These are phyloP conservation scores for Tilletia setariae DNA, from an alignment of 1,284 basidiomycete genomes.

Conservation along the genomic window DNA sequence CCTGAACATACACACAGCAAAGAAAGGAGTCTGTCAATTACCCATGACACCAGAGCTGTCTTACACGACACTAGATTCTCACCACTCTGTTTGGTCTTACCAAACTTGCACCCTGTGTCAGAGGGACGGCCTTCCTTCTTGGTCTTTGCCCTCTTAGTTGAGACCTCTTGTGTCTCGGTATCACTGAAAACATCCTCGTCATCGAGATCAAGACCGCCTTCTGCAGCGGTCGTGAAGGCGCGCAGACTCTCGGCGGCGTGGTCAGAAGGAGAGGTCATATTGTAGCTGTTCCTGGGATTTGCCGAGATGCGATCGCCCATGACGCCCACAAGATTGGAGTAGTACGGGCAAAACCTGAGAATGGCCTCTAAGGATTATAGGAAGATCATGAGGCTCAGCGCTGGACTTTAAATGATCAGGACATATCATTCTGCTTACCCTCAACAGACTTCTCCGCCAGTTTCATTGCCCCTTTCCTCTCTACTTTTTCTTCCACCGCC, in stretches of 20 bases:
- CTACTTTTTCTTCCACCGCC: neutral
- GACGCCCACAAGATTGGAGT: neutral
- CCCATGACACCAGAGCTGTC: neutral
- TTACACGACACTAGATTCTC: neutral
- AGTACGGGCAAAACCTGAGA: neutral
- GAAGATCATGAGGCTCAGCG: neutral
- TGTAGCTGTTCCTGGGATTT: neutral
- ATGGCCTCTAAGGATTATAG: neutral
- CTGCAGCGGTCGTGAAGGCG: neutral
- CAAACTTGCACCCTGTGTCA: constrained; percentile 2
- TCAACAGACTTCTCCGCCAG: neutral
- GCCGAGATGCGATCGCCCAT: neutral
- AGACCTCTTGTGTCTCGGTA: neutral
- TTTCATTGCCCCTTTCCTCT: neutral
- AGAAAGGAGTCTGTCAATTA: neutral
- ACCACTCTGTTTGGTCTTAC: neutral
- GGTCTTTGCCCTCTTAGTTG: neutral
- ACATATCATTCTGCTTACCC: neutral
- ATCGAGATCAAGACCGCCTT: neutral
- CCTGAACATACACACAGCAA: no score
- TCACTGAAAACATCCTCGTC: neutral
- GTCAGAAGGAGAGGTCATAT: neutral
- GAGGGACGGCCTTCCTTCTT: constrained; percentile 1
- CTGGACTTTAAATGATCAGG: neutral
- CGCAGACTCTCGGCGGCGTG: neutral